Evolutionary conservation across 805 yeast genomes (phyloP), one percentile per base, ranked within the genome.

Genomic region (Saccharomyces kudriavzevii): DNA sequence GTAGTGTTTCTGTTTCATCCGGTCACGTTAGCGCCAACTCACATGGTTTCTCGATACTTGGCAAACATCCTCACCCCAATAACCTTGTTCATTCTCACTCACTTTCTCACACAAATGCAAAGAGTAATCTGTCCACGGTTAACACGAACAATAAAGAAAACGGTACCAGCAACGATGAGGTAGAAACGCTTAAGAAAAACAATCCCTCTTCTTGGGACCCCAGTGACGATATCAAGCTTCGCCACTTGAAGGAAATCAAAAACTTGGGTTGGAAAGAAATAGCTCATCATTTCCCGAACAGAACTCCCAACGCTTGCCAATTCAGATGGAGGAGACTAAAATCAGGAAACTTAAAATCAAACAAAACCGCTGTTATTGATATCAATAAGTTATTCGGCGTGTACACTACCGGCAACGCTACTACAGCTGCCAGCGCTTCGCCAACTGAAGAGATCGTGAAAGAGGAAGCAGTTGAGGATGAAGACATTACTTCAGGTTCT

Each of bases 211-310:
- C 92, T 0, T 87, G 95, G 95, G 85, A 87, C 49, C 84, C 89
- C 1, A 81, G 82, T 59, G 95, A 87, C 63, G 95, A 87, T 63
- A 71, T 81, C 52, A 65, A 87, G 27, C 70, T 87, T 51, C 77
- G 94, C 50, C 87, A 85, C 61, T 75, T 89, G 64, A 89, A 89
- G 70, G 96, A 89, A 67, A 82, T 83, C 56, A 87, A 84, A 66
- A 87, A 86, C 66, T 76, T 88, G 60, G 96, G 96, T 0, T 89
- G 96, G 96, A 83, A 89, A 68, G 96, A 89, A 59, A 88, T 89
- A 49, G 85, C 94, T 1, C 77, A 83, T 31, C 86, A 85, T 63
- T 89, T 89, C 68, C 77, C 81, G 46, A 85, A 85, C 66, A 74
- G 96, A 65, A 89, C 96, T 2, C 90, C 95, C 40, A 89, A 87